Evolutionary conservation across 73 alveolate species (phyloP), one percentile per base, ranked within the genome.

Genomic region (Paramecium tetraurelia): DNA sequence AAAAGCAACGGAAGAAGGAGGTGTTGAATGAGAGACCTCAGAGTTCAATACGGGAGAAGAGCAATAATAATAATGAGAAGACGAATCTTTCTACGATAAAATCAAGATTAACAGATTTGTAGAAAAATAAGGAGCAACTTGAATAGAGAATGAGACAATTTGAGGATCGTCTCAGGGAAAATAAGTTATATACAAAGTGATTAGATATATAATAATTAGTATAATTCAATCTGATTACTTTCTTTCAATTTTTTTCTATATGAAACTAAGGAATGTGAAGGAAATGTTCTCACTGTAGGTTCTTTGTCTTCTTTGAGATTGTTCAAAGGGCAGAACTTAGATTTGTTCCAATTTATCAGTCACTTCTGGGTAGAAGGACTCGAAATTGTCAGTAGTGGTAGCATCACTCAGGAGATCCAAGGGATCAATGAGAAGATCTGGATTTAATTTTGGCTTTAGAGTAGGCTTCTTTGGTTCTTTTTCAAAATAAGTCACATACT

Each of bases 141-240:
- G 87, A 75, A 41, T 38, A 75, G 12, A 75, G 87, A 36, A 75
- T 75, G 87, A 75, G 59, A 75, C 40, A 38, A 22, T 75, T 75
- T 41, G 87, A 75, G n/a, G 87, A 75, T 35, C 58, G 87, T 16
- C 87, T 75, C 4, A 29, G 46, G 33, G 87, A 75, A 41, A 75
- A 75, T 38, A 75, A 75, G 87, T 75, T 20, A 75, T 75, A 75
- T 75, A 38, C 58, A 14, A 41, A 35, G 20, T 75, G 87, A 75
- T 68, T n/a, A 75, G 41, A 75, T 75, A 75, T n/a, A 75, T 75
- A 9, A 75, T 22, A 29, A 38, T 33, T 75, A 75, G 38, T 29
- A 38, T 41, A 29, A 14, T 75, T 41, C 68, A 35, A 75, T 41
- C 59, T 75, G 90, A 43, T 5, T 80, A 35, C 57, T 46, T 80